phyloP scores from a whole-genome alignment of 73 alveolate species.

The Paraurostyla sp. region DNA sequence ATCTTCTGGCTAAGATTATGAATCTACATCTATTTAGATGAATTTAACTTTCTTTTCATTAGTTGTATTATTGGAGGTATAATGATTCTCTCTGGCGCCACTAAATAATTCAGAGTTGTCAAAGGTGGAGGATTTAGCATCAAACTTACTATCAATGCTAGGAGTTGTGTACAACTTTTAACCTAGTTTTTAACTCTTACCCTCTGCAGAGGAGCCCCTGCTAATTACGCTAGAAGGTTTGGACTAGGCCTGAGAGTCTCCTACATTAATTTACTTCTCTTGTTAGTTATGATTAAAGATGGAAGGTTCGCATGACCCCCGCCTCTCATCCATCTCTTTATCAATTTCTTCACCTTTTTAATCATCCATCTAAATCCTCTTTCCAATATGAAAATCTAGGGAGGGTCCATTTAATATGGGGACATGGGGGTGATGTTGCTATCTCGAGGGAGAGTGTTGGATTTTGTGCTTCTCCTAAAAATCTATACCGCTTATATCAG shows the following conservation, averaged over 20 bases:
- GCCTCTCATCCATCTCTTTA: slow-evolving; percentile 35
- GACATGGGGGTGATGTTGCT: slow-evolving; percentile 14
- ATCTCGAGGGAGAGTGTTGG: not conserved
- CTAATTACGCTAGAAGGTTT: slow-evolving; percentile 34
- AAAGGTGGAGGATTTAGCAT: slow-evolving; percentile 18
- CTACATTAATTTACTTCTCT: slow-evolving; percentile 19
- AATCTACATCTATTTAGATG: not conserved
- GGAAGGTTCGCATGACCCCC: slow-evolving; percentile 27
- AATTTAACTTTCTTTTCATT: slow-evolving; percentile 16
- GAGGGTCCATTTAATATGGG: not conserved
- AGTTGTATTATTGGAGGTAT: slow-evolving; percentile 25
- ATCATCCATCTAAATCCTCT: not conserved
- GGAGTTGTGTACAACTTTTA: slow-evolving; percentile 22
- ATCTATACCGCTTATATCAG: slow-evolving; percentile 17
- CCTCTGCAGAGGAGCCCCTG: not conserved
- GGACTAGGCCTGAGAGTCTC: not conserved
- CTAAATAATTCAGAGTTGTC: slow-evolving; percentile 53
- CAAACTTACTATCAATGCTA: slow-evolving; percentile 7
- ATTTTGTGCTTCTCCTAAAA: not conserved
- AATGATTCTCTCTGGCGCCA: slow-evolving; percentile 58
- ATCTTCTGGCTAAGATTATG: not conserved
- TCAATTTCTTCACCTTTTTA: slow-evolving; percentile 27
- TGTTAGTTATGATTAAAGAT: not conserved
- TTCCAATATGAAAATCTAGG: not conserved
- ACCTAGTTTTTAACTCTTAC: not conserved